A percentile compares a stretch with the other conserved stretches of the same genome.
These are phyloP conservation scores for Candolleomyces aberdarensis DNA, from an alignment of 768 basidiomycete species.

Conservation along the genomic window DNA sequence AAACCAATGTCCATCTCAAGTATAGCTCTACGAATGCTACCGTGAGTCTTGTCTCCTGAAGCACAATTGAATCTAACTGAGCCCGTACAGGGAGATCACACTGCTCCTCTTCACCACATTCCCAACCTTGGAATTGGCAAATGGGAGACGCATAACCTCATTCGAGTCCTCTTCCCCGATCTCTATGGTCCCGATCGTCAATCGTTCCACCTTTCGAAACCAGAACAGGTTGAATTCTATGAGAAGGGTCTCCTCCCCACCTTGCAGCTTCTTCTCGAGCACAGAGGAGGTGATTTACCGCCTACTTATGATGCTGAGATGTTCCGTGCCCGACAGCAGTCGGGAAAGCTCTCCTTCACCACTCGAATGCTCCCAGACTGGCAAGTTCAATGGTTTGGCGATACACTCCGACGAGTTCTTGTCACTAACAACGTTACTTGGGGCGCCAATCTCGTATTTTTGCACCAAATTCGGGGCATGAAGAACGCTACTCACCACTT, in stretches of 20 bases:
- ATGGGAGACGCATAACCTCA: background rate
- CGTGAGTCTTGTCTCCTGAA: background rate
- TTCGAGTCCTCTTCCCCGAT: background rate
- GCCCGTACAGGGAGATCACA: background rate
- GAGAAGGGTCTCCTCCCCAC: background rate
- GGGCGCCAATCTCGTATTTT: conserved; percentile 3
- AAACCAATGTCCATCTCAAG: background rate
- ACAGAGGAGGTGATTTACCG: background rate
- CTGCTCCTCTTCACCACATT: background rate
- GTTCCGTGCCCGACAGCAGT: background rate
- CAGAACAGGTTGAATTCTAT: background rate
- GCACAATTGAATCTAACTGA: background rate
- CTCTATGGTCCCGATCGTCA: background rate
- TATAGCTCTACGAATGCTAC: background rate
- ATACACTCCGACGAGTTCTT: background rate
- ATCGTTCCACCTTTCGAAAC: background rate
- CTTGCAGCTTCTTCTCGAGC: background rate
- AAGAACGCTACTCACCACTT: conserved; percentile 5
- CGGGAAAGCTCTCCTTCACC: background rate
- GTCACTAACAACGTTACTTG: background rate
- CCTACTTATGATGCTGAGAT: background rate
- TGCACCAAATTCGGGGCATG: conserved; percentile 9
- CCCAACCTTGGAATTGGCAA: background rate
- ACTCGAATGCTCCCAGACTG: background rate
- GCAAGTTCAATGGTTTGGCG: background rate